Conservation (phyloP, 2,329 filamentous ascomycete genomes). For the Thelonectria blattea region DNA sequence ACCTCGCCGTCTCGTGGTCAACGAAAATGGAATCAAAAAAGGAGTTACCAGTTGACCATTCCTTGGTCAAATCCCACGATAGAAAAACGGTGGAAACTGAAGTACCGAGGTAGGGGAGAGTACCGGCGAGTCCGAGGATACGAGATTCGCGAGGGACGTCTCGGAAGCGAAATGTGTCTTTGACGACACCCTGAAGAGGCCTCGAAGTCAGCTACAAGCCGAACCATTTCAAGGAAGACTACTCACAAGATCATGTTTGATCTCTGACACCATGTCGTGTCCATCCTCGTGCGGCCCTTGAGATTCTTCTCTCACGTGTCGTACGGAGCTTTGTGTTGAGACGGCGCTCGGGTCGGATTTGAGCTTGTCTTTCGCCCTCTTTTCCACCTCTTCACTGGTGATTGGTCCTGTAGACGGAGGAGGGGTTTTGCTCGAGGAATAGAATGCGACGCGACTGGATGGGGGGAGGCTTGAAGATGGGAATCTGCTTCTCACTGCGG, state of each 20-base stretch:
- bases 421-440: slow-evolving; percentile 34
- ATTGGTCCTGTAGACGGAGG: slow-evolving; percentile 44
- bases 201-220: slow-evolving; percentile 10
- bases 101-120: slow-evolving; percentile 84
- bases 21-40: slow-evolving; percentile 62
- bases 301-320: slow-evolving; percentile 53
- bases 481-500: slow-evolving; percentile 9
- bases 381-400: slow-evolving; percentile 62
- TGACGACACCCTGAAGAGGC: slow-evolving; percentile 61
- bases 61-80: slow-evolving; percentile 80
- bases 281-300: slow-evolving; percentile 18
- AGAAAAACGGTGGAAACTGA: slow-evolving; percentile 83
- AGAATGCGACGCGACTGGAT: slow-evolving; percentile 27
- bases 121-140: slow-evolving; percentile 74
- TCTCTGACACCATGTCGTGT: slow-evolving; percentile 40
- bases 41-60: slow-evolving; percentile 63
- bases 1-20: slow-evolving; percentile 72
- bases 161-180: slow-evolving; percentile 70
- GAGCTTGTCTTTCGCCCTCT: slow-evolving; percentile 61
- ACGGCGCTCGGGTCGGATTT: slow-evolving; percentile 65
- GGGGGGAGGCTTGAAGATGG: slow-evolving; percentile 22
- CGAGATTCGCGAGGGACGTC: slow-evolving; percentile 72
- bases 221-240: not conserved
- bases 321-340: slow-evolving; percentile 61
- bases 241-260: slow-evolving; percentile 64